Evolutionary conservation across 345 rosid genomes (phyloP).

Genomic region (Citrus inodora): DNA sequence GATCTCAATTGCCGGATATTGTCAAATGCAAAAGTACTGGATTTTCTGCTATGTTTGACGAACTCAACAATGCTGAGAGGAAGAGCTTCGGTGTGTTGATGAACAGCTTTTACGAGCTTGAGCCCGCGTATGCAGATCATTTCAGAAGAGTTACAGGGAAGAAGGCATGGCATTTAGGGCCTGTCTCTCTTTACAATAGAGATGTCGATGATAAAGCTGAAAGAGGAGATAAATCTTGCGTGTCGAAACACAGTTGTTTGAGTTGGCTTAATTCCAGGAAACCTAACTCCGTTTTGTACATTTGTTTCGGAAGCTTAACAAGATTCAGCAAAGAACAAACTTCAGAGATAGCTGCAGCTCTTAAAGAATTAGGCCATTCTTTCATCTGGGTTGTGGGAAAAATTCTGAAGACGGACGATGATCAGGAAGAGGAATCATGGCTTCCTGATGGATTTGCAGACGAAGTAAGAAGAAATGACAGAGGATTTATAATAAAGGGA

Average conservation of each 20-base stretch:
- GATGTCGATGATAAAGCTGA: constrained; percentile 15
- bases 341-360: background rate
- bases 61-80: constrained; percentile 26
- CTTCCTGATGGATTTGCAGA: constrained; percentile 24
- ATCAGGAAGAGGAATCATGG: constrained; percentile 17
- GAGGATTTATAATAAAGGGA: constrained; percentile 32
- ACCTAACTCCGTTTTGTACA: constrained; percentile 27
- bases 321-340: constrained; percentile 2
- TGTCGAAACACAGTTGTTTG: constrained; percentile 9
- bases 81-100: constrained; percentile 28
- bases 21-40: constrained; percentile 18
- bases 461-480: constrained; percentile 5
- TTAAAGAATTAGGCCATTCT: background rate
- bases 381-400: constrained; percentile 29
- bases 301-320: constrained; percentile 16
- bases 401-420: background rate
- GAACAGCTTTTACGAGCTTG: constrained; percentile 31
- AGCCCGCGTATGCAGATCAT: constrained; percentile 28
- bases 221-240: constrained; percentile 19
- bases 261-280: constrained; percentile 30
- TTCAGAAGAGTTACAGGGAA: constrained; percentile 21
- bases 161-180: constrained; percentile 33
- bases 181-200: constrained; percentile 19
- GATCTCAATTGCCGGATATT: constrained; percentile 33
- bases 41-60: constrained; percentile 31